Base-by-base conservation (phyloP, 1,139 yeast species). In the Candida sp. region DNA sequence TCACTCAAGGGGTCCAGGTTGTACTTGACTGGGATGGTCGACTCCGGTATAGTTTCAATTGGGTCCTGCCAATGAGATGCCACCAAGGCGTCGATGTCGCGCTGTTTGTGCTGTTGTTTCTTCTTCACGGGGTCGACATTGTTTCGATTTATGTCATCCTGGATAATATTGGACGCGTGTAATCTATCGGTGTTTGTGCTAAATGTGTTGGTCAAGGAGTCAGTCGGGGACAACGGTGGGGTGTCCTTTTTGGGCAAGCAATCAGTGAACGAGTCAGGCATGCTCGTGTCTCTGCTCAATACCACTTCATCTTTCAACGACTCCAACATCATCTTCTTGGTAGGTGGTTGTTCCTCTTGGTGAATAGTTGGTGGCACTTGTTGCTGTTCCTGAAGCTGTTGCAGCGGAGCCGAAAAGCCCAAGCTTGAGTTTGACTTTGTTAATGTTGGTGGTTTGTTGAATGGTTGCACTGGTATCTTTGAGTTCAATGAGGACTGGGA, bases 91-190 rank as follows among this genome's bases (percentile, higher is more conserved):
- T 51, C 52, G 22, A 51, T 49, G 8, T 38, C 30, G 7, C 26
- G 31, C 22, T 31, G 23, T 12, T 49, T 47, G 8, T 5, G 7
- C 2, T 22, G n/a, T 9, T 41, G 42, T 23, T 47, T 46, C 49
- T n/a, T n/a, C n/a, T 74, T 75, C 23, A 68, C 54, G 0, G 80
- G 80, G 51, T 75, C 80, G 7, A 66, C 73, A 51, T 72, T 65
- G 40, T 56, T 59, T 46, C 48, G 49, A 37, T 59, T 54, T 23
- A 56, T 47, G 48, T 62, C 66, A 25, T 52, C 55, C 3, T 49
- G 42, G 4, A 52, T 50, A 12, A 65, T 48, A 42, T 67, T 58
- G 9, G 65, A 58, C 3, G 66, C 62, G 55, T 68, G 66, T 35
- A 75, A 62, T 17, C 48, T 43, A 3, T 51, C 48, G 5, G 74